A percentile compares a stretch with the other conserved stretches of the same genome.
phyloP scores from a whole-genome alignment of 192 early-diverging fungal genomes.

The Coemansia sp. region DNA sequence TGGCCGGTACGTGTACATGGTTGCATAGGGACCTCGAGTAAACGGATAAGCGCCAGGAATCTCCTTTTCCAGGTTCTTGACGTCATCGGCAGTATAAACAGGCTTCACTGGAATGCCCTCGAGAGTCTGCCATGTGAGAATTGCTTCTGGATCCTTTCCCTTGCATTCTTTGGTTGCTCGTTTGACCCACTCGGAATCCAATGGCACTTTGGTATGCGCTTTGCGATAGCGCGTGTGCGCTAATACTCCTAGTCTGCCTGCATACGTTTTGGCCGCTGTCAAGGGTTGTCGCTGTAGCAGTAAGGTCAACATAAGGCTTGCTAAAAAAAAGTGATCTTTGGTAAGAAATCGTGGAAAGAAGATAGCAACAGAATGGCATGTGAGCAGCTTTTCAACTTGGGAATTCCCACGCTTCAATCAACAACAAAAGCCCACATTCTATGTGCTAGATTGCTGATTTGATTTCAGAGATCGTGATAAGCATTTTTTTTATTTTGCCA shows the following conservation, averaged over 20 bases:
- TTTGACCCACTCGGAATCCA: slow-evolving; percentile 71
- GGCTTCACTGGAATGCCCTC: slow-evolving; percentile 86
- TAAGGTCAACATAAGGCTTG: not conserved
- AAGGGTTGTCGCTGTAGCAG: slow-evolving; percentile 1
- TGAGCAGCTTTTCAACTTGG: no score
- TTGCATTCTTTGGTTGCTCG: slow-evolving; percentile 82
- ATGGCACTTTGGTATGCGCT: slow-evolving; percentile 40
- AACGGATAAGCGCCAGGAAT: slow-evolving; percentile 82
- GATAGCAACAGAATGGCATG: no score
- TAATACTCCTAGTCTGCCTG: no score
- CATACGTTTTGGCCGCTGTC: no score
- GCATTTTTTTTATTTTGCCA: no score
- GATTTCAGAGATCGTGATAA: no score
- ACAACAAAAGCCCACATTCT: no score
- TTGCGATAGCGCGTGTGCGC: not conserved
- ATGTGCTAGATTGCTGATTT: no score
- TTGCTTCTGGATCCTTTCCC: slow-evolving; percentile 73
- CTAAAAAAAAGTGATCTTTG: no score
- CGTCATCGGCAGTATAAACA: slow-evolving; percentile 76
- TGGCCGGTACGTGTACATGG: slow-evolving; percentile 79
- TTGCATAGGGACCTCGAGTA: slow-evolving; percentile 80
- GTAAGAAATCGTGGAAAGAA: no score
- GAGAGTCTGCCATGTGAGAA: slow-evolving; percentile 76
- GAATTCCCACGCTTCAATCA: no score
- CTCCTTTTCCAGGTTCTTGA: slow-evolving; percentile 60